Base-by-base conservation (phyloP, 83 land plant genomes). In the Larix sibirica region DNA sequence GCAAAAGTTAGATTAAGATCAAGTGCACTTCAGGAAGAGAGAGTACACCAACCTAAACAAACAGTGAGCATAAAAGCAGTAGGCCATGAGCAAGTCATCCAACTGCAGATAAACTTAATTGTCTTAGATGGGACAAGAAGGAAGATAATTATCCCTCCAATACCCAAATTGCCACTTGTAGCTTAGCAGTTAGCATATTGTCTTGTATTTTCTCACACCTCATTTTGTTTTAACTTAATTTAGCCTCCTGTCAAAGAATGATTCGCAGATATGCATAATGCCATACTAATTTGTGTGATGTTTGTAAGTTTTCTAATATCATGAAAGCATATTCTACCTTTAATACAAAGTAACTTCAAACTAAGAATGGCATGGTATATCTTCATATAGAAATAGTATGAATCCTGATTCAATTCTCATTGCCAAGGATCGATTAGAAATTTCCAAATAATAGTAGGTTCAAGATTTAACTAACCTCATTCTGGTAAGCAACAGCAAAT, bases 401-500 rank as follows among this genome's bases (percentile, higher is more conserved):
- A n/a, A n/a, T 73, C 54, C 58, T 40, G 47, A 38, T 20, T 21
- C 8, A 44, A 23, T 44, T 47, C n/a, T 24, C n/a, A n/a, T 73
- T 47, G n/a, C 56, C 56, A 21, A 38, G 77, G 20, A 73, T 20
- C 20, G 21, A 73, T 38, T 21, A 73, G 21, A 44, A 42, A 38
- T 73, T 44, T n/a, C 9, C 16, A 44, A n/a, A 73, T 4, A 70
- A 70, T 42, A 73, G 56, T 38, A 56, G n/a, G 26, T 80, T 80
- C 16, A 42, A 65, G 66, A n/a, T 23, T 16, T 14, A 26, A 81
- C 78, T 58, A 62, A 95, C 98, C 98, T 95, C 96, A 62, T 82
- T 92, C 89, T 95, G 97, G 81, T 89, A 94, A 64, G 93, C 87
- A 6, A 92, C 90, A 67, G 93, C 92, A 75, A 85, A 73, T 77